Evolutionary conservation across 2,329 filamentous ascomycete species (phyloP), one percentile per base, ranked within the genome.

Genomic region (Talaromyces amestolkiae): DNA sequence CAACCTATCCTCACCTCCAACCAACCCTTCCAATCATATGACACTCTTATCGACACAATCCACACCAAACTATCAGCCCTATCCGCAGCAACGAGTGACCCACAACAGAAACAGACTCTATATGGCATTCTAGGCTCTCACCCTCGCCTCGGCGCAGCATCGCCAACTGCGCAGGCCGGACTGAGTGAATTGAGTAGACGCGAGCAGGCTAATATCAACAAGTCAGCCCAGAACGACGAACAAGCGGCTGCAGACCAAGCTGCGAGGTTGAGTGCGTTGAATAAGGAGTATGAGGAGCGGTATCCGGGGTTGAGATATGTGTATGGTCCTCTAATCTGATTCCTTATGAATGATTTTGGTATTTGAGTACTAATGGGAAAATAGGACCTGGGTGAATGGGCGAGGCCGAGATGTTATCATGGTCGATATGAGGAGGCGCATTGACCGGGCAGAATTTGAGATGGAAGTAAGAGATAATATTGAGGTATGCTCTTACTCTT

Each of bases 281-380:
- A 97, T 74, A 78, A 77, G 11, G 86, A 91, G 77, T 97, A 97
- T 74, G 93, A 97, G 77, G 81, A 80, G n/a, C 83, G 72, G 64
- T 97, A 94, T 76, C 92, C 92, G 0, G 92, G 93, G 0, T 76
- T 97, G 74, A 84, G 90, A 78, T 97, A 96, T 81, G 92, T 97
- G 66, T 70, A 68, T 51, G 67, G 65, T 15, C 22, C 3, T 47
- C 10, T 31, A 31, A 0, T 22, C n/a, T 11, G 35, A 3, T 19
- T 45, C 9, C 2, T 45, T 3, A 0, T 9, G 39, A 2, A 1
- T 43, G 10, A 3, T 51, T 39, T 27, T 31, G 27, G 27, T 31
- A 31, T 51, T 3, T 2, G 19, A 3, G 47, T 27, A 19, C 27
- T 65, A 7, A 54, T 43, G 24, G 19, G 24, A 9, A 13, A 27